Base-by-base conservation (phyloP, 345 rosid genomes). In the Capsella bursapastoris region DNA sequence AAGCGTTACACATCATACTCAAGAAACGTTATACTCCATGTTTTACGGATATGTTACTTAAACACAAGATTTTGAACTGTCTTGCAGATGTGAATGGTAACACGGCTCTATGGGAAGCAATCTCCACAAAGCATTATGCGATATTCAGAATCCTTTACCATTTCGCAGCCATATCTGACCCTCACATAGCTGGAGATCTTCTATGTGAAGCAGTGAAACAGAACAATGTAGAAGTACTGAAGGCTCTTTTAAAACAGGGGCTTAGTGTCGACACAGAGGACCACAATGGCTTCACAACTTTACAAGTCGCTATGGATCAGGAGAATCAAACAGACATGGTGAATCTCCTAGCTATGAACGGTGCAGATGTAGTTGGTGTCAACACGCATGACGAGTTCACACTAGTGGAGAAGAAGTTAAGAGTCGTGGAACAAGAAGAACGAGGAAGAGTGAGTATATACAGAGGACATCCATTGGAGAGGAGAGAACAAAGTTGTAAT, bases 21-120 rank as follows among this genome's bases (percentile, higher is more conserved):
- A 2, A 58, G 62, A 56, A 50, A 5, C 32, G 34, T 43, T 37
- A 49, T 10, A 15, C 25, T 1, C 7, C 4, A 6, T 14, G 51
- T 57, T 57, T 4, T 32, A 43, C 2, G 14, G 0, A 41, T 28
- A 65, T 41, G 70, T 18, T 65, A 22, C 25, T 40, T 40, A 70
- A 45, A 13, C 50, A 40, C 63, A 59, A 13, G 1, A 8, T 7
- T 38, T 41, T 3, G 25, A 22, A 22, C 25, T 22, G 25, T 22
- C 25, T 31, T 57, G 47, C 86, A 93, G 98, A 93, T 82, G 45
- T 72, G 77, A 82, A 79, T 44, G 96, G 90, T 4, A 84, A 93
- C 73, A 89, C 86, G 8, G 88, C 96, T 9, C 50, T 93, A 28
- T 90, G 97, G 98, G 87, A 88, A n/a, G 93, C 96, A 40, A 74